Evolutionary conservation across 306 rosid species (phyloP).

Genomic region (Ormosia emarginata): DNA sequence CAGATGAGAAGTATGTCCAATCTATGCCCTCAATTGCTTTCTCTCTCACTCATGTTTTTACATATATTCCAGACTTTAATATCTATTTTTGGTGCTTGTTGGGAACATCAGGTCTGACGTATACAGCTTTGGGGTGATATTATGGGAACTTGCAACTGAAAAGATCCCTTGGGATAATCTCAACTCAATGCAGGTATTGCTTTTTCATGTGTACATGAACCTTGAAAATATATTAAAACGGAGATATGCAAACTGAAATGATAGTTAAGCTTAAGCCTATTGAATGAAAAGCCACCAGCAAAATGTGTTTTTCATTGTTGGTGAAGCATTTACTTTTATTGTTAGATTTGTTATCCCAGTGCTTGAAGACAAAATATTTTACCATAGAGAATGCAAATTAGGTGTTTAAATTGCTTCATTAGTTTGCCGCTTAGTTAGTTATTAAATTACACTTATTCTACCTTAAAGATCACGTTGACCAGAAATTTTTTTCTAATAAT

Average conservation of each 20-base stretch:
- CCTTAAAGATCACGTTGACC: background rate
- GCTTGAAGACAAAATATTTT: background rate
- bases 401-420: background rate
- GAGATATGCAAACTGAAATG: background rate
- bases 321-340: background rate
- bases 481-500: background rate
- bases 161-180: conserved; percentile 99
- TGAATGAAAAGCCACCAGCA: background rate
- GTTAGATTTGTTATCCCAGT: background rate
- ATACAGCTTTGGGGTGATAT: conserved; percentile 93
- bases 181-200: conserved; percentile 94
- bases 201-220: conserved; percentile 29
- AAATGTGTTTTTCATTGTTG: background rate
- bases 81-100: conserved; percentile 17
- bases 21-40: conserved; percentile 1
- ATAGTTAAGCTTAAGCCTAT: background rate
- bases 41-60: conserved; percentile 3
- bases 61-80: conserved; percentile 2
- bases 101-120: conserved; percentile 80
- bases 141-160: conserved; percentile 97
- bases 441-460: background rate
- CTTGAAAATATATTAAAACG: background rate
- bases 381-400: background rate
- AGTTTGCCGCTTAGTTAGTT: background rate
- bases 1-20: conserved; percentile 84